These are phyloP conservation scores for Pulveroboletus ravenelii DNA, from an alignment of 768 basidiomycete genomes.

Conservation along the genomic window DNA sequence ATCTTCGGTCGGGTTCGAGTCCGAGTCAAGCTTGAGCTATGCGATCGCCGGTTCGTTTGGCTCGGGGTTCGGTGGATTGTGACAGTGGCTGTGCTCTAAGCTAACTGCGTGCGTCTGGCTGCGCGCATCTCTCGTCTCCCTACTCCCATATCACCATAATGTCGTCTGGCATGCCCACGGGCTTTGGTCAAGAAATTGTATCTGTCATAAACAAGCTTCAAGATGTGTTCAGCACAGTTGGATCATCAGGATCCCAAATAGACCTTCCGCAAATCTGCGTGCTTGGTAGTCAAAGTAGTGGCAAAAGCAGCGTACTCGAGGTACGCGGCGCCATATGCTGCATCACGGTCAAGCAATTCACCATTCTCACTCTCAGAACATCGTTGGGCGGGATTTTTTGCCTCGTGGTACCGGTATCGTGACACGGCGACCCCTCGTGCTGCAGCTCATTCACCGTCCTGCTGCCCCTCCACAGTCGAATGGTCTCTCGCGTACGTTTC, in stretches of 20 bases:
- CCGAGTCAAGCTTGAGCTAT: neutral
- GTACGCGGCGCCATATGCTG: conserved; percentile 35
- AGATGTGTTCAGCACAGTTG: conserved; percentile 84
- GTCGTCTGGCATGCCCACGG: conserved; percentile 40
- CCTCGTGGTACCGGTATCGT: conserved; percentile 99
- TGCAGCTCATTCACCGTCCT: conserved; percentile 91
- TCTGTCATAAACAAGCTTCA: conserved; percentile 82
- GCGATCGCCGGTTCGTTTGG: neutral
- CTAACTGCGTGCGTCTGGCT: conserved; percentile 22
- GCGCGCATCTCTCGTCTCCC: conserved; percentile 7
- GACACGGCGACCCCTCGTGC: conserved; percentile 90
- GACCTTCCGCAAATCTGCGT: conserved; percentile 92
- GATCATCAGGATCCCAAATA: conserved; percentile 71
- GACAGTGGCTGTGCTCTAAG: conserved; percentile 26
- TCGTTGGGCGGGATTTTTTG: conserved; percentile 96
- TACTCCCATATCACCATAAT: conserved; percentile 12
- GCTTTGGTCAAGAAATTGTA: conserved; percentile 81
- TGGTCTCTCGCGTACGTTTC: conserved; percentile 39
- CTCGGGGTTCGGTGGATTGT: neutral
- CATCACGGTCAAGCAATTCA: conserved; percentile 1
- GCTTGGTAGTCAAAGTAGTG: conserved; percentile 86
- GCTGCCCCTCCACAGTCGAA: conserved; percentile 44
- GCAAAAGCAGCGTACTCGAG: conserved; percentile 91
- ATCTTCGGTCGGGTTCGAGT: neutral
- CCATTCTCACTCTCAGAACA: conserved; percentile 56